Base-by-base conservation (phyloP, 768 basidiomycete genomes). In the Trametes sanguinea region DNA sequence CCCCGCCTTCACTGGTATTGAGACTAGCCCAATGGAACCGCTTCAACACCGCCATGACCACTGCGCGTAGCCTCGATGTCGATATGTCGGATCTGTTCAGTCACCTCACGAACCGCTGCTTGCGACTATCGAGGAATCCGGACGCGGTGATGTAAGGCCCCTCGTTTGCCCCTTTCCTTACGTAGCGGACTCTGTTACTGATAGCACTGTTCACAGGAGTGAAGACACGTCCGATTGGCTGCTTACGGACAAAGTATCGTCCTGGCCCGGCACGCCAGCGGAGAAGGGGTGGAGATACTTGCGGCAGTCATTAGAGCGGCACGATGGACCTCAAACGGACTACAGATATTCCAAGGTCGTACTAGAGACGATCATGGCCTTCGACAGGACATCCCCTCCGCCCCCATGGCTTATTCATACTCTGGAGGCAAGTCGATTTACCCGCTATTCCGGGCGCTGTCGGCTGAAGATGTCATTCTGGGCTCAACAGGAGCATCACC, bases 241-340 rank as follows among this genome's bases (percentile, higher is more conserved):
- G 37, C 78, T 92, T 40, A 87, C 87, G 17, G 91, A 94, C 69
- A 85, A 87, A 61, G 82, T 92, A 9, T 81, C 86, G 2, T 88
- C 90, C 0, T 96, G 96, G 89, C 83, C 89, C 17, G 95, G 95
- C 4, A 83, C 89, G 6, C 78, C 87, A 16, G 82, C 86, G 39
- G 88, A 92, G 65, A 84, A 90, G 63, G 94, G 88, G 4, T 95
- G 95, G 92, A 83, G 90, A 69, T 94, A 94, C 73, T 82, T 99
- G 47, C 89, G 93, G 65, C 81, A 86, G 65, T 83, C 88, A 17
- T 78, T 98, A 63, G 84, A 88, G 59, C 85, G 88, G 51, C 84
- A 97, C 67, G 96, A 99, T 71, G 79, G 78, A 10, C 68, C 77
- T 17, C 82, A 85, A 54, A 91, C 85, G 13, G 87, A 93, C 70